phyloP scores from a whole-genome alignment of 2,329 filamentous ascomycete genomes.

The Pseudogymnoascus sp. region DNA sequence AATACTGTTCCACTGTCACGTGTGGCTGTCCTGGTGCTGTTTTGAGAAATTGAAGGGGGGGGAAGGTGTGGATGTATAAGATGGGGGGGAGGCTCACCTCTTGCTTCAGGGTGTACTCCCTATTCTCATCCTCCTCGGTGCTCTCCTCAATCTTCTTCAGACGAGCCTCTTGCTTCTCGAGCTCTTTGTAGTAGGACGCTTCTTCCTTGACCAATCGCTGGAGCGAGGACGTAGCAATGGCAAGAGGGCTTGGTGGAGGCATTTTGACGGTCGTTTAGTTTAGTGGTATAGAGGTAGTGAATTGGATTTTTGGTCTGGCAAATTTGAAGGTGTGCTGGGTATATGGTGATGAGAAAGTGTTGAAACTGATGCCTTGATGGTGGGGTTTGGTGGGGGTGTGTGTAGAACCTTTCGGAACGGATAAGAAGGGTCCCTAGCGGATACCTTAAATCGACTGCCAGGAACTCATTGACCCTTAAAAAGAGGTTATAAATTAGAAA shows the following conservation, averaged over 20 bases:
- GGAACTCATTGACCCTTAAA: background rate
- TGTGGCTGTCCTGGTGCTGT: background rate
- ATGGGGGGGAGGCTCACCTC: constrained; percentile 53
- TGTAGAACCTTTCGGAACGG: background rate
- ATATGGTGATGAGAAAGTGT: background rate
- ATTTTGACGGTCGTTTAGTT: constrained; percentile 38
- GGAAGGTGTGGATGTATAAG: background rate
- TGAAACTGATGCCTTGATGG: background rate
- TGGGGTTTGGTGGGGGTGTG: background rate
- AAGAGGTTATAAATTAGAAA: background rate
- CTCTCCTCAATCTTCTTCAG: constrained; percentile 50
- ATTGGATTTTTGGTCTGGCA: background rate
- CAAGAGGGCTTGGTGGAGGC: constrained; percentile 67
- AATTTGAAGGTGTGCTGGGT: background rate
- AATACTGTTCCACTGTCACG: background rate
- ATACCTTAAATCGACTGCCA: background rate
- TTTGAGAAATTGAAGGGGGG: background rate
- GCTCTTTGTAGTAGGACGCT: constrained; percentile 79
- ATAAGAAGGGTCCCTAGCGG: background rate
- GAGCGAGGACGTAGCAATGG: constrained; percentile 73
- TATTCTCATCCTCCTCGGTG: constrained; percentile 60
- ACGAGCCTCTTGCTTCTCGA: constrained; percentile 63
- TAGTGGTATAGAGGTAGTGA: background rate
- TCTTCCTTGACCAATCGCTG: constrained; percentile 87
- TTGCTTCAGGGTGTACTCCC: constrained; percentile 72